Evolutionary conservation across 106 monocot species (phyloP), one percentile per base, ranked within the genome.

Genomic region (Dactylorhiza incarnata): DNA sequence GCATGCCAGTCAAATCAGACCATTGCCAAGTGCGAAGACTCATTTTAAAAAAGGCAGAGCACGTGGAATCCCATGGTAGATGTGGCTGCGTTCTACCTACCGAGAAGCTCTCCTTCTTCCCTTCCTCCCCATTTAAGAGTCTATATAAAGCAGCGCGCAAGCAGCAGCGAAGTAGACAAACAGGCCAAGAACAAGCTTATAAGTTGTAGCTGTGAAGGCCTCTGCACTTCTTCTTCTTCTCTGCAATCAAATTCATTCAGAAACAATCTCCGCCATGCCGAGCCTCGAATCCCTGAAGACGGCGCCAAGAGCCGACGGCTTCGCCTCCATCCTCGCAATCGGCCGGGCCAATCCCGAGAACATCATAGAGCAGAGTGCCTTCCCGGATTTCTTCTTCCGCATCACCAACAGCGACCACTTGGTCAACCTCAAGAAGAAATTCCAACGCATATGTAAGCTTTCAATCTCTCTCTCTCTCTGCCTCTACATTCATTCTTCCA

Each of bases 371-470:
- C 73, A 73, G 22, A 73, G 55, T 55, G 24, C 49, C 4, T 83
- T 45, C 26, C 70, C 83, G 3, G 83, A 79, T 29, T 83, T 79
- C 75, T 83, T 74, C 22, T 73, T 73, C 9, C 48, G 73, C 7
- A 13, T 73, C 23, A 73, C 73, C 73, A 73, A 73, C 50, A 73
- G 73, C 73, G 73, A 73, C 22, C 73, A 73, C 50, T 43, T 49
- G 73, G 22, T 73, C 48, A 22, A 73, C 14, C 24, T 73, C 25
- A 73, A 51, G 12, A 45, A 69, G 45, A 69, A 69, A 45, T 69
- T 69, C 17, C 69, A 69, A n/a, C 69, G 69, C 49, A 49, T 73
- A 4, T 51, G 73, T 73, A 24, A 49, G 73, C 19, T 24, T n/a
- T 23, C 73, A 24, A 49, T 22, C 49, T 26, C 50, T 4, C 9